Base-by-base conservation (phyloP, 768 basidiomycete genomes). In the Calvatia gigantea region DNA sequence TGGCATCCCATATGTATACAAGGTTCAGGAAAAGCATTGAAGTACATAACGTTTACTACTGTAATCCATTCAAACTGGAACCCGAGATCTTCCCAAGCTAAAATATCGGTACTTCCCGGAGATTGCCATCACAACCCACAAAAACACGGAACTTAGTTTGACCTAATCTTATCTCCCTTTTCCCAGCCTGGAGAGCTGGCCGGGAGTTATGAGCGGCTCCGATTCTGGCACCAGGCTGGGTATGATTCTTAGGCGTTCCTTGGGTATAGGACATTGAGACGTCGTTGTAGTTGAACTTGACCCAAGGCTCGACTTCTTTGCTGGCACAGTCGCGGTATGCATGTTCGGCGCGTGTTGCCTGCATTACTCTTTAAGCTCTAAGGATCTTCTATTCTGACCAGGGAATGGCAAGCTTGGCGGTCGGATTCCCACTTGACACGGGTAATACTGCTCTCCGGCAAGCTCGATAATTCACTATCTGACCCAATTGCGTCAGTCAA, bases 351-450 rank as follows among this genome's bases (percentile, higher is more conserved):
- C 47, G 14, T 43, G 27, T 38, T n/a, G n/a, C n/a, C n/a, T n/a
- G n/a, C 14, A 43, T 41, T 14, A 15, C 21, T 19, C 0, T 12
- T 28, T 11, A 27, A 6, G 2, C 38, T 32, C 45, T 28, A 45
- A 25, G 27, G 27, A 31, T 19, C 17, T 45, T 41, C 6, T 38
- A 17, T 45, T 31, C 8, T 21, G 9, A 25, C 21, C 51, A 81
- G 79, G 89, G 89, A 7, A 81, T 85, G 44, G 79, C 83, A 0
- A 79, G 85, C 25, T 73, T 92, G 3, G 67, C 86, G 3, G 82
- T 87, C 2, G 89, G 89, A 14, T 88, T 87, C 62, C 91, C 90
- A 0, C 86, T 91, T 49, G 91, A 92, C 64, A 91, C 71, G 17
- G 69, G 70, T 69, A 45, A 32, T 29, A 2, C 35, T 21, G 14